Evolutionary conservation across 768 basidiomycete genomes (phyloP).

Genomic region (Leccinum boreale): DNA sequence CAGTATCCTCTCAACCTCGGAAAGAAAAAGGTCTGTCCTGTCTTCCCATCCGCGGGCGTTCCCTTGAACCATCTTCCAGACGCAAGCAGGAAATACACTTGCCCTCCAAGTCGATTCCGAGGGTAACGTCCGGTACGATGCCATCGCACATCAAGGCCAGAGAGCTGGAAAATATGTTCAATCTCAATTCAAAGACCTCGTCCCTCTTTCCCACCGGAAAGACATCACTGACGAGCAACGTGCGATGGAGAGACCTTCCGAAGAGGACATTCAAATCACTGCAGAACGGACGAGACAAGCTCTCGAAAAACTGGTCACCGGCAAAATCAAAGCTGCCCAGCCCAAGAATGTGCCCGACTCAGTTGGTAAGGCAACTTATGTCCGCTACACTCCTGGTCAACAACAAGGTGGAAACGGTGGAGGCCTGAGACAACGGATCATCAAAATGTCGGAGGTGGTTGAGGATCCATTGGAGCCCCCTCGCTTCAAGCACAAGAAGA

Average conservation of each 20-base stretch:
- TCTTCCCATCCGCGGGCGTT: neutral
- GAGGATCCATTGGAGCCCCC: slow-evolving; percentile 98
- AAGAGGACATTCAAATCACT: slow-evolving; percentile 88
- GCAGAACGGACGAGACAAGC: slow-evolving; percentile 89
- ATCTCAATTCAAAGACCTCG: slow-evolving; percentile 96
- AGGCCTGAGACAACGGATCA: slow-evolving; percentile 84
- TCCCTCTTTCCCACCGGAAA: slow-evolving; percentile 85
- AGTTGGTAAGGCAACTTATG: slow-evolving; percentile 82
- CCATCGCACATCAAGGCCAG: slow-evolving; percentile 94
- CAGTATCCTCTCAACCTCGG: slow-evolving; percentile 97
- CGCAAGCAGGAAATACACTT: slow-evolving; percentile 89
- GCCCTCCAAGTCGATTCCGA: slow-evolving; percentile 96
- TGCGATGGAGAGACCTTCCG: slow-evolving; percentile 87
- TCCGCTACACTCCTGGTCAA: slow-evolving; percentile 95
- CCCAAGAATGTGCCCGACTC: slow-evolving; percentile 90
- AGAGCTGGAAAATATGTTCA: slow-evolving; percentile 83
- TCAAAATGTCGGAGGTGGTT: slow-evolving; percentile 98
- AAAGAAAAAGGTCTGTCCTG: slow-evolving; percentile 75
- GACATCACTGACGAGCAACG: slow-evolving; percentile 76
- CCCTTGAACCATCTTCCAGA: slow-evolving; percentile 41
- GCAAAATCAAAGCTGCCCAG: slow-evolving; percentile 98
- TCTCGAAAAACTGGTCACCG: slow-evolving; percentile 88
- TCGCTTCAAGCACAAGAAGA: slow-evolving; percentile 98
- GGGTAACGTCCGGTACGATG: slow-evolving; percentile 96
- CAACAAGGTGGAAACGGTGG: slow-evolving; percentile 62